Evolutionary conservation across 148 eudicot species (phyloP), one percentile per base, ranked within the genome.

Genomic region (Chenopodium suecicum): DNA sequence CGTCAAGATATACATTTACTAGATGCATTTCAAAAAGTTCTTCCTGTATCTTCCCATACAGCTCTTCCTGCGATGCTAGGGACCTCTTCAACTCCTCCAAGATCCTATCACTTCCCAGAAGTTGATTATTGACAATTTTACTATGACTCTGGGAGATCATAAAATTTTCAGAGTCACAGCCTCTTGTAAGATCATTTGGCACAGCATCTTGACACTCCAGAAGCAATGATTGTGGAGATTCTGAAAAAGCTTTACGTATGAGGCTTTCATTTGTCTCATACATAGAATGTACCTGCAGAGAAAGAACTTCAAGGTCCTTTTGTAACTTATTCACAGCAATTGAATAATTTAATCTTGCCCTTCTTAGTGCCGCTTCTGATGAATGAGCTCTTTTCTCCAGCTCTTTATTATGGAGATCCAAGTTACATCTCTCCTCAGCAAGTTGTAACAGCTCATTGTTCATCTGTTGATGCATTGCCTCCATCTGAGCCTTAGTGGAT

Each of bases 321-420:
- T 97, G 99, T 75, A 97, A 85, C 79, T 94, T 93, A 86, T 91
- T 91, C 44, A 97, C 98, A 27, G 98, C 94, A 70, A 91, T 94
- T 14, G 98, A 94, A 83, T 97, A 92, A 87, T 97, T 97, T 83
- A 92, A 78, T 79, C 94, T 91, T 47, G 97, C 94, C 87, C 95
- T 86, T 86, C 84, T 92, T 48, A 97, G 88, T 2, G 97, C 91
- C 48, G 91, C 92, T 87, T 97, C 99, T 34, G 98, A 94, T 74
- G 91, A 82, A 75, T 86, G 63, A 74, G 91, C 95, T 86, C 97
- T 87, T 86, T 88, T 90, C 86, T 97, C 95, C 71, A 97, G 92
- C 87, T 94, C 99, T 87, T 90, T 88, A 79, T 91, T 91, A 41
- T 86, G 78, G 31, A 88, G 81, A 65, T 88, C 95, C 82, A 90